Conservation (phyloP, 2,329 filamentous ascomycete species). For the Nigrospora oryzae region DNA sequence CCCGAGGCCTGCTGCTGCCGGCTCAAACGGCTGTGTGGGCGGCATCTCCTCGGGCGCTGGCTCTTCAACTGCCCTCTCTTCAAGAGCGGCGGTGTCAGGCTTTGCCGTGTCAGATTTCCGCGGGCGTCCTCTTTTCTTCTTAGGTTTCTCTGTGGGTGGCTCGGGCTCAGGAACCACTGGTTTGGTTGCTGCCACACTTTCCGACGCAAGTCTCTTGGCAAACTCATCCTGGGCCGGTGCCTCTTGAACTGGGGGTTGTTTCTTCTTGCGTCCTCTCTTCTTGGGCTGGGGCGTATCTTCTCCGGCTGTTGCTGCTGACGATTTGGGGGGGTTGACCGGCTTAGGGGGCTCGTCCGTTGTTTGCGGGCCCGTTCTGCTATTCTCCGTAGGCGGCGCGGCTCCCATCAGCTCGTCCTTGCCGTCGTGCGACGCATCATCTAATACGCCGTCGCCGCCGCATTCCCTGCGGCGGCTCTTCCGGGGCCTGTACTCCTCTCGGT, state of each 20-base stretch:
- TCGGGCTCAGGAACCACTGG: slow-evolving; percentile 4
- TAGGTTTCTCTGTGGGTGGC: slow-evolving; percentile 12
- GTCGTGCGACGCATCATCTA: background rate
- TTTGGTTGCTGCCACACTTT: too few species aligned
- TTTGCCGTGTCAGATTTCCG: slow-evolving; percentile 16
- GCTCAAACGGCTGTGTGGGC: slow-evolving; percentile 1
- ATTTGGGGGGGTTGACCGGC: background rate
- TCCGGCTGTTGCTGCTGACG: background rate
- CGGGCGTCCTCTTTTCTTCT: slow-evolving; percentile 20
- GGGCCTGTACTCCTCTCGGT: slow-evolving; percentile 10
- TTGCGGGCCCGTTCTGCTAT: background rate
- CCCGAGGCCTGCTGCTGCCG: slow-evolving; percentile 1
- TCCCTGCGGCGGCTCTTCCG: slow-evolving; percentile 10
- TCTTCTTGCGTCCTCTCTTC: slow-evolving; percentile 22
- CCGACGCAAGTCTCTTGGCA: background rate
- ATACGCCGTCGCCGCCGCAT: slow-evolving; percentile 1
- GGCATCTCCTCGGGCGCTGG: background rate
- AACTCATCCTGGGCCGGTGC: slow-evolving; percentile 3
- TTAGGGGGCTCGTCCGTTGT: background rate
- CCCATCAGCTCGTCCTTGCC: background rate
- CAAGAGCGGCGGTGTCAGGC: slow-evolving; percentile 2
- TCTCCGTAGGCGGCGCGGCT: background rate
- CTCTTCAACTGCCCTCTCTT: background rate
- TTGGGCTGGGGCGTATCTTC: slow-evolving; percentile 11
- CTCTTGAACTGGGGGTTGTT: slow-evolving; percentile 6